Evolutionary conservation across 768 basidiomycete species (phyloP).

Genomic region (Russula virescens): DNA sequence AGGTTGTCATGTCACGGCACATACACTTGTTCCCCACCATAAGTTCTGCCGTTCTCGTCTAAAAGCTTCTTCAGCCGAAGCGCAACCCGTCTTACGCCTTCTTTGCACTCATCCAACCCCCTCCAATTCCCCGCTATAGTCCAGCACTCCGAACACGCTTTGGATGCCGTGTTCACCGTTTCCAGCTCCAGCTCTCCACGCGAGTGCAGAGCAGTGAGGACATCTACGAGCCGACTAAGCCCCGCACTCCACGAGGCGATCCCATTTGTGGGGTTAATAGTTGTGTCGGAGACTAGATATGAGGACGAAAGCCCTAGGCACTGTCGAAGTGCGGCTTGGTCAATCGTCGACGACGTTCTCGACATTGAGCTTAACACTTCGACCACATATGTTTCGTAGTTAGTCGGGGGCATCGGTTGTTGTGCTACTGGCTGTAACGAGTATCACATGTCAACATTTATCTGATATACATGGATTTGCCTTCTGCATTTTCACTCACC

Average conservation of each 20-base stretch:
- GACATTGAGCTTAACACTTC: slow-evolving; percentile 49
- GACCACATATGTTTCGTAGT: slow-evolving; percentile 58
- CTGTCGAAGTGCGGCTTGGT: slow-evolving; percentile 57
- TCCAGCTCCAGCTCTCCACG: slow-evolving; percentile 68
- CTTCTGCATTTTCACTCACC: slow-evolving; percentile 5
- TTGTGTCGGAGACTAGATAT: slow-evolving; percentile 71
- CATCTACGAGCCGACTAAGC: slow-evolving; percentile 62
- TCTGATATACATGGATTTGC: not conserved
- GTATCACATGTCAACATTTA: not conserved
- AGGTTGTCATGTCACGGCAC: slow-evolving; percentile 27
- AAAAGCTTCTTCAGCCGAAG: slow-evolving; percentile 50
- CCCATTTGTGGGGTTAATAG: slow-evolving; percentile 54
- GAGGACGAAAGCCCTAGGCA: slow-evolving; percentile 69
- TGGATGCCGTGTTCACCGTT: slow-evolving; percentile 65
- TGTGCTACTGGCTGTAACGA: not conserved
- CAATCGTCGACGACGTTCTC: slow-evolving; percentile 41
- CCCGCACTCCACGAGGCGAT: slow-evolving; percentile 59
- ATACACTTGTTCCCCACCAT: slow-evolving; percentile 35
- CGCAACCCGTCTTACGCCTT: slow-evolving; percentile 56
- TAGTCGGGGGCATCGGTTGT: slow-evolving; percentile 38
- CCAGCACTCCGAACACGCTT: slow-evolving; percentile 78
- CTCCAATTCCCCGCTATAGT: slow-evolving; percentile 62
- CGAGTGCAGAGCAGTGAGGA: slow-evolving; percentile 64
- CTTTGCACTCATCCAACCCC: slow-evolving; percentile 57
- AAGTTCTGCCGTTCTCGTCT: slow-evolving; percentile 50